Evolutionary conservation across 495 filamentous ascomycete species (phyloP), one percentile per base, ranked within the genome.

Genomic region (Aspergillus biplanus): DNA sequence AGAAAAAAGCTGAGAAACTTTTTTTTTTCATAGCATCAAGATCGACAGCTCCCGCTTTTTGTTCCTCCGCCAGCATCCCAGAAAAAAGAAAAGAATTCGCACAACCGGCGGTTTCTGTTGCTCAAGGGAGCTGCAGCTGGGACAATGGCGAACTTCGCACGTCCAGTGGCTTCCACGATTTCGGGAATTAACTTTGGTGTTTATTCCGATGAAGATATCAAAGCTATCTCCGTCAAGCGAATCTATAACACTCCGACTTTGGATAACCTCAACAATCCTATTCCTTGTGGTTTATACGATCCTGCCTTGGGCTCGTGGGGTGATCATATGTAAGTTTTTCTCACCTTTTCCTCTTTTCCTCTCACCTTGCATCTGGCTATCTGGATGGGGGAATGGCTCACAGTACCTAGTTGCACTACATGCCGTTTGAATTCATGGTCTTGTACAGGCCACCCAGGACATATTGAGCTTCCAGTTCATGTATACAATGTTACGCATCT

Each of bases 401-500:
- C 64, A 65, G 48, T 13, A 44, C 62, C 33, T 71, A 97, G 93
- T 66, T 97, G 93, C 77, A 86, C 91, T 69, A 97, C 93, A 77
- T 97, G 93, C 73, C 89, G 92, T 65, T 82, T 93, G 67, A 86
- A 86, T 65, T 86, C 85, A 64, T 84, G 85, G 64, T 86, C 85
- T 56, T 99, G 95, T 74, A 92, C 95, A 9, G 96, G 96, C 62
- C 96, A 99, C 79, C 83, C 87, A 35, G 96, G 96, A 54, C 95
- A 98, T 73, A 96, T 99, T 73, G 92, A 97, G 66, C 86, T 99
- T 32, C 93, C 96, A 4, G 87, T 93, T 11, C 90, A 89, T 48
- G 88, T 97, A 54, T 99, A 97, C 72, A 94, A 97, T 78, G 90
- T 92, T 31, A 89, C 91, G 0, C 97, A 97, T 75, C 89, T 99